Evolutionary conservation across 2,329 filamentous ascomycete species (phyloP), one percentile per base, ranked within the genome.

Genomic region (Exophiala mesophila): DNA sequence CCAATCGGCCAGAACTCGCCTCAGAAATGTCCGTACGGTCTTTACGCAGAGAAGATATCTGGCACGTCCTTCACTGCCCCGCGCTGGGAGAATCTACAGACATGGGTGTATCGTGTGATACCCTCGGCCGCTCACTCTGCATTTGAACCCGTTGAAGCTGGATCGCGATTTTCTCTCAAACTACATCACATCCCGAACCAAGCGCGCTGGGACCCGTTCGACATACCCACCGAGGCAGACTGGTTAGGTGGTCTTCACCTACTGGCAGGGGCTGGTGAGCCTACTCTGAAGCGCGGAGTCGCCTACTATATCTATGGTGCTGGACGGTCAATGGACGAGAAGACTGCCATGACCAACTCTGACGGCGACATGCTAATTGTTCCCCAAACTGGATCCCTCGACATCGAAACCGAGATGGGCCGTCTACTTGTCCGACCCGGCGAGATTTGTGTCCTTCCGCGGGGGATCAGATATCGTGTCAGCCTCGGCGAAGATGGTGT

Each of bases 281-380:
- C 85, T 0, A 82, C 82, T 0, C 73, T 83, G 60, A 94, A 94
- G 65, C 71, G 76, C 10, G 88, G 88, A 0, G 57, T 94, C 29
- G 87, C 84, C 13, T 88, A 90, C 46, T 82, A 84, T 62, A 77
- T 92, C 41, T 94, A 85, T 59, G 82, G 84, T 1, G 85, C 83
- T 0, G 85, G 84, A 13, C 82, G 77, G 61, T 79, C 82, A 57
- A 94, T 94, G 88, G 70, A 72, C 36, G 65, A 71, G 10, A 75
- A 76, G 21, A 71, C 82, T 36, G 86, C 85, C 0, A 92, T 88
- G 62, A 94, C 89, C 70, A 88, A 83, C 2, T 82, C 87, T 0
- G 85, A 90, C 58, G 85, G 85, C 9, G 85, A 90, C 59, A 75
- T 86, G 54, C 64, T 89, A 40, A 80, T 90, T 48, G 82, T 90